A percentile compares a stretch with the other conserved stretches of the same genome.
Conservation (phyloP, 306 rosid species). For the Ormosia semicastrata region DNA sequence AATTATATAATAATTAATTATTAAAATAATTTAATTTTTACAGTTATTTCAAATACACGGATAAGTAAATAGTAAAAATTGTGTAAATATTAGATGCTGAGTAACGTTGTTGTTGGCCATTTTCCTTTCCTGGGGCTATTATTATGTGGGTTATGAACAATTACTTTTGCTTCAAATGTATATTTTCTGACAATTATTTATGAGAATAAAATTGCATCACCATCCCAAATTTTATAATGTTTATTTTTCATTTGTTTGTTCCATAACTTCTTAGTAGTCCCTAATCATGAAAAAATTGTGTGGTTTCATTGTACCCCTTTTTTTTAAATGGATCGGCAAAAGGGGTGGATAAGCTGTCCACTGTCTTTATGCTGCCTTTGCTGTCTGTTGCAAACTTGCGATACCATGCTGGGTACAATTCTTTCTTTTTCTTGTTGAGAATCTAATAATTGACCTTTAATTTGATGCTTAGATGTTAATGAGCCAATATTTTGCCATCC, state of each 20-base stretch:
- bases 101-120: background rate
- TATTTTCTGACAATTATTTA: background rate
- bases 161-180: background rate
- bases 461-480: background rate
- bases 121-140: slow-evolving; percentile 16
- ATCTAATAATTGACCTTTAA: background rate
- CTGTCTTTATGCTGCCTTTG: background rate
- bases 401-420: background rate
- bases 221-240: background rate
- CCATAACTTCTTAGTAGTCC: background rate
- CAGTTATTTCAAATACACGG: no score
- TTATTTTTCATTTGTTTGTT: background rate
- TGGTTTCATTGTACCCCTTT: background rate
- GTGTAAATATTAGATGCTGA: no score
- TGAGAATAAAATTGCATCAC: slow-evolving; percentile 6
- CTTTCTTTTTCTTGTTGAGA: background rate
- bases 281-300: background rate
- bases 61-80: no score
- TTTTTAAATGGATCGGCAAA: background rate
- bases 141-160: slow-evolving; percentile 9
- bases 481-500: background rate
- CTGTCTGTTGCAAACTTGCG: background rate
- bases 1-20: no score
- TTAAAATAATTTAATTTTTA: no score
- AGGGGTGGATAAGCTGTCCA: background rate